Percentiles rank a stretch among this genome's conserved stretches.
Conservation (phyloP, 345 rosid species). For the Carallia brachiata region DNA sequence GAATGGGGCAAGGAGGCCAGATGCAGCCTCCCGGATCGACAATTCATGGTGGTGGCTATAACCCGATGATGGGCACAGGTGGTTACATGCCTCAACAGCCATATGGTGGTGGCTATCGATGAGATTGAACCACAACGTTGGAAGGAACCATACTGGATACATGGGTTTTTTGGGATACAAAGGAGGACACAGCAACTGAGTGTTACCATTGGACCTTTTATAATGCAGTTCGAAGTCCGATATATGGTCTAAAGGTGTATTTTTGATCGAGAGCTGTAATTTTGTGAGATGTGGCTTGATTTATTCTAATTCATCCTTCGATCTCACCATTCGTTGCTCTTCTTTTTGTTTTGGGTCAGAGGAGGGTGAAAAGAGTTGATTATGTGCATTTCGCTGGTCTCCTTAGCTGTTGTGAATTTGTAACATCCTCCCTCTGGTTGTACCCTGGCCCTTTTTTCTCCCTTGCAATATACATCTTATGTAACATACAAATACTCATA, state of each 20-base stretch:
- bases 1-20: conserved; percentile 61
- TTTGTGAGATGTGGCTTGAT: conserved; percentile 12
- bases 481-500: conserved; percentile 13
- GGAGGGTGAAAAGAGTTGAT: neutral
- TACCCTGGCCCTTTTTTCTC: neutral
- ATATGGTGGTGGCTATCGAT: conserved; percentile 77
- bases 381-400: conserved; percentile 10
- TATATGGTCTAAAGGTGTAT: conserved; percentile 18
- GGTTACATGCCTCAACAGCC: conserved; percentile 76
- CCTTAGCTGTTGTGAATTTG: conserved; percentile 29
- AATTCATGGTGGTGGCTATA: conserved; percentile 58
- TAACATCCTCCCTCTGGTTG: conserved; percentile 18
- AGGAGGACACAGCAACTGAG: conserved; percentile 12
- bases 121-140: conserved; percentile 24
- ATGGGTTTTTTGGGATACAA: conserved; percentile 8
- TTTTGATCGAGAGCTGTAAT: conserved; percentile 20
- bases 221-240: neutral
- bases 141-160: conserved; percentile 3
- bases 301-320: conserved; percentile 15
- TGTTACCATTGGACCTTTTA: conserved; percentile 1
- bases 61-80: conserved; percentile 73
- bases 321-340: neutral
- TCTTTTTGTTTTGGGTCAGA: conserved; percentile 10
- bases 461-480: conserved; percentile 9
- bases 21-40: conserved; percentile 59